A percentile compares a stretch with the other conserved stretches of the same genome.
Conservation (phyloP, 345 rosid genomes). For the Bruguiera sexangula region DNA sequence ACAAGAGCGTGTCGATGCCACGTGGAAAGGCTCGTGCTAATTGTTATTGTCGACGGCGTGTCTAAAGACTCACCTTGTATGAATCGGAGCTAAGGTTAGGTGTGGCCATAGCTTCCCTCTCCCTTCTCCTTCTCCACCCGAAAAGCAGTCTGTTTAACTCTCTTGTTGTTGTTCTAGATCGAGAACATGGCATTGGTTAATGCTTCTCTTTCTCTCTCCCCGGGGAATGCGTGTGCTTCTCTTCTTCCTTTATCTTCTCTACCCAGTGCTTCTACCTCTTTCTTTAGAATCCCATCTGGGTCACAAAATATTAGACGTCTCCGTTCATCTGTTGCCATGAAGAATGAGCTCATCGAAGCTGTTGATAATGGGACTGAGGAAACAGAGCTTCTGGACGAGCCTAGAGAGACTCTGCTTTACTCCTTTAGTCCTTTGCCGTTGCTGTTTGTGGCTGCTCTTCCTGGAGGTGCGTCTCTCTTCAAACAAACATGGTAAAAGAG, state of each 20-base stretch:
- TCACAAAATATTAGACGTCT: conserved; percentile 13
- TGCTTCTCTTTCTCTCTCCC: conserved; percentile 27
- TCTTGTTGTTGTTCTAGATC: background rate
- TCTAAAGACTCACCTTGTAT: conserved; percentile 52
- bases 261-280: background rate
- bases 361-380: conserved; percentile 4
- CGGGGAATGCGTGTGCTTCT: conserved; percentile 17
- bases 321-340: conserved; percentile 21
- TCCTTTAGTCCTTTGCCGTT: conserved; percentile 71
- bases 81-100: no score
- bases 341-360: conserved; percentile 20
- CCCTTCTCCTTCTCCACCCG: conserved; percentile 1
- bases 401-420: conserved; percentile 50
- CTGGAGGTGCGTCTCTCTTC: conserved; percentile 53
- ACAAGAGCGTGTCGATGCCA: conserved; percentile 29
- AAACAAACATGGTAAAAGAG: background rate
- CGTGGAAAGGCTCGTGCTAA: conserved; percentile 20
- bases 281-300: conserved; percentile 19
- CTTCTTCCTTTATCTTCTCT: conserved; percentile 24
- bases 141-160: background rate
- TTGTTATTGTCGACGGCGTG: conserved; percentile 39
- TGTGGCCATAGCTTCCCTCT: background rate
- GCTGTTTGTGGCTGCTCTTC: conserved; percentile 66
- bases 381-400: conserved; percentile 19
- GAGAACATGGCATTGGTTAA: conserved; percentile 42